phyloP scores from a whole-genome alignment of 2,329 filamentous ascomycete genomes.

The Cladophialophora chaetospira region DNA sequence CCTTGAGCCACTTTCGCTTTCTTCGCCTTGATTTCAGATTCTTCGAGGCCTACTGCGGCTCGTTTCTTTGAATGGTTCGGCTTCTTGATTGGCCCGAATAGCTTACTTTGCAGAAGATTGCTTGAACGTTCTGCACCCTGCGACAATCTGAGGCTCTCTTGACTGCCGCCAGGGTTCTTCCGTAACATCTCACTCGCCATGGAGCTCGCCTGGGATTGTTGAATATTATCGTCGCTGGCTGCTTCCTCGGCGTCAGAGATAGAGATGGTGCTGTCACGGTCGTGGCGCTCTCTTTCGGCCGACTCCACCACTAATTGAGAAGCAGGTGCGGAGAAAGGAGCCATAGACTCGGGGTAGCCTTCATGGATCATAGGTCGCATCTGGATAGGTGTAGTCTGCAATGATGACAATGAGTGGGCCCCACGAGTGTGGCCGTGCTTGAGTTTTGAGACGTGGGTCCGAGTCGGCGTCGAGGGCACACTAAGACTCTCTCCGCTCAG shows the following conservation, averaged over 20 bases:
- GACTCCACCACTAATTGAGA: constrained; percentile 36
- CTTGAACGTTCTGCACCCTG: constrained; percentile 46
- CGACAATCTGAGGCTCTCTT: constrained; percentile 40
- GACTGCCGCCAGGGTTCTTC: constrained; percentile 51
- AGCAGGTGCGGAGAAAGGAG: constrained; percentile 34
- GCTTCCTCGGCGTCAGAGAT: constrained; percentile 59
- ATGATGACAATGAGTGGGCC: constrained; percentile 79
- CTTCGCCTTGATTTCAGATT: constrained; percentile 47
- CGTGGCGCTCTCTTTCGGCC: constrained; percentile 56
- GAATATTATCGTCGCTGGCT: constrained; percentile 63
- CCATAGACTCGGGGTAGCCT: constrained; percentile 29
- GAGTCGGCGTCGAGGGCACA: constrained; percentile 69
- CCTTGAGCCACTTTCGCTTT: constrained; percentile 52
- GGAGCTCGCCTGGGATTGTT: constrained; percentile 75
- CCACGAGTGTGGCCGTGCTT: constrained; percentile 69
- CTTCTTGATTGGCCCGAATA: constrained; percentile 66
- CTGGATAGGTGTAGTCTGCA: constrained; percentile 73
- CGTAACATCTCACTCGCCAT: constrained; percentile 75
- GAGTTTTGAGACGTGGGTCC: constrained; percentile 53
- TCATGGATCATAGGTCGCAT: constrained; percentile 54
- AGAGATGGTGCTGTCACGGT: constrained; percentile 84
- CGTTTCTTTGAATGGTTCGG: constrained; percentile 47
- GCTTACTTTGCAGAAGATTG: constrained; percentile 60
- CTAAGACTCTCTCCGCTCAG: constrained; percentile 75
- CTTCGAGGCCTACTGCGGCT: constrained; percentile 43